These are phyloP conservation scores for Acanthamoeba lenticulata DNA, from an alignment of 208 protist species.

Conservation along the genomic window DNA sequence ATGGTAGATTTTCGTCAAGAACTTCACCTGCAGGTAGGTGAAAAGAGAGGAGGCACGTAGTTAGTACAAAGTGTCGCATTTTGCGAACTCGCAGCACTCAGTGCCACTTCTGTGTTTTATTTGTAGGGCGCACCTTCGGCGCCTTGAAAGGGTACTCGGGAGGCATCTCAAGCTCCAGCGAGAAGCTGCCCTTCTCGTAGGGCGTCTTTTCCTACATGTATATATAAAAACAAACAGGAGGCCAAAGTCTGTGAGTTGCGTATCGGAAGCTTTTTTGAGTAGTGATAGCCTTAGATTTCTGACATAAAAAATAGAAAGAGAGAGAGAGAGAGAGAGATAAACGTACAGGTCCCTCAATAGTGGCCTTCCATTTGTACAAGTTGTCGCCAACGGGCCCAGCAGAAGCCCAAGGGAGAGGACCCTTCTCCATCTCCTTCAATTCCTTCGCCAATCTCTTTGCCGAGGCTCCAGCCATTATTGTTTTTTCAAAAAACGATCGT, in stretches of 20 bases:
- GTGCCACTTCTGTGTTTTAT: not conserved
- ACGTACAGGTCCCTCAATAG: slow-evolving; percentile 23
- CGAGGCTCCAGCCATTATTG: slow-evolving; percentile 37
- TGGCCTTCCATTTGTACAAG: slow-evolving; percentile 58
- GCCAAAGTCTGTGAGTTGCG: not conserved
- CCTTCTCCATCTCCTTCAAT: slow-evolving; percentile 64
- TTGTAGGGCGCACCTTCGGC: slow-evolving; percentile 54
- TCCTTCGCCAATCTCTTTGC: slow-evolving; percentile 50
- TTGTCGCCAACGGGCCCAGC: slow-evolving; percentile 31
- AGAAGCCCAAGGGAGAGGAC: slow-evolving; percentile 13
- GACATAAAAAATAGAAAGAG: not conserved
- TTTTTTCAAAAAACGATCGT: no score
- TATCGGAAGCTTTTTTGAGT: not conserved
- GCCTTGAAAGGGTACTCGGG: slow-evolving; percentile 80
- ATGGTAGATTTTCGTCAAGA: slow-evolving; percentile 36
- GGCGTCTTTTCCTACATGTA: slow-evolving; percentile 70
- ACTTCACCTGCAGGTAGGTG: not conserved
- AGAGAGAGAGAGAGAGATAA: not conserved
- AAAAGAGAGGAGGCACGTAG: not conserved
- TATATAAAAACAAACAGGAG: not conserved
- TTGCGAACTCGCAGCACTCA: not conserved
- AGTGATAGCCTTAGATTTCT: not conserved
- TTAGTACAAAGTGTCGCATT: not conserved
- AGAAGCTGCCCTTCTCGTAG: slow-evolving; percentile 79
- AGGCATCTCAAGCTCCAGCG: slow-evolving; percentile 77